Percentiles rank a stretch among this genome's conserved stretches.
These are phyloP conservation scores for Durotheca rogersii DNA, from an alignment of 495 filamentous ascomycete species.

Conservation along the genomic window DNA sequence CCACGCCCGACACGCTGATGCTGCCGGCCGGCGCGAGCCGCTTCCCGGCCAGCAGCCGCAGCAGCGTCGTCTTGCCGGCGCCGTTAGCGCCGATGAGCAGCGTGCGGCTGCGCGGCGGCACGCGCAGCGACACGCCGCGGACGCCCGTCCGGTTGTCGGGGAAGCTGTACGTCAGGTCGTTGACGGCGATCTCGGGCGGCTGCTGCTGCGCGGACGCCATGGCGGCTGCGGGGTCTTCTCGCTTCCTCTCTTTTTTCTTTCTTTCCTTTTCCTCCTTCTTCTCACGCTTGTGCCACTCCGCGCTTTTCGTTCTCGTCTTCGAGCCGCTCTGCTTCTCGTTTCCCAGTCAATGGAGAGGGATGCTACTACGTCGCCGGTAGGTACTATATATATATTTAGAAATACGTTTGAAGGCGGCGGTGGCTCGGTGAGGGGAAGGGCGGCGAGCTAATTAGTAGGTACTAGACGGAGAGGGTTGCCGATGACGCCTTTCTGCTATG, in stretches of 20 bases:
- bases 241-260: too few relatives aligned
- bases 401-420: background rate
- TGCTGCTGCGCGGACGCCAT: too few relatives aligned
- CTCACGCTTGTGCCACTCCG: too few relatives aligned
- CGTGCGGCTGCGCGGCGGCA: slow-evolving; percentile 82
- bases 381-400: too few relatives aligned
- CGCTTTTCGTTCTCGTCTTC: too few relatives aligned
- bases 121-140: slow-evolving; percentile 63
- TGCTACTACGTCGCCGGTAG: too few relatives aligned
- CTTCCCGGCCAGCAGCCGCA: slow-evolving; percentile 84
- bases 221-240: too few relatives aligned
- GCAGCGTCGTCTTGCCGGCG: slow-evolving; percentile 94
- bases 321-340: too few relatives aligned
- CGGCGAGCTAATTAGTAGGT: background rate
- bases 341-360: too few relatives aligned
- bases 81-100: slow-evolving; percentile 96
- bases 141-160: slow-evolving; percentile 76
- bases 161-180: slow-evolving; percentile 83
- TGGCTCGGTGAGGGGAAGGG: background rate
- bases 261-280: too few relatives aligned
- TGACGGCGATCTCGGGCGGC: slow-evolving; percentile 58
- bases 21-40: slow-evolving; percentile 75
- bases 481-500: slow-evolving; percentile 11
- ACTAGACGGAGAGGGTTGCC: background rate
- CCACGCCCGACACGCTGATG: slow-evolving; percentile 73